Evolutionary conservation across 805 yeast species (phyloP), one percentile per base, ranked within the genome.

Genomic region (Cyberlindnera xishuangbannaensis): DNA sequence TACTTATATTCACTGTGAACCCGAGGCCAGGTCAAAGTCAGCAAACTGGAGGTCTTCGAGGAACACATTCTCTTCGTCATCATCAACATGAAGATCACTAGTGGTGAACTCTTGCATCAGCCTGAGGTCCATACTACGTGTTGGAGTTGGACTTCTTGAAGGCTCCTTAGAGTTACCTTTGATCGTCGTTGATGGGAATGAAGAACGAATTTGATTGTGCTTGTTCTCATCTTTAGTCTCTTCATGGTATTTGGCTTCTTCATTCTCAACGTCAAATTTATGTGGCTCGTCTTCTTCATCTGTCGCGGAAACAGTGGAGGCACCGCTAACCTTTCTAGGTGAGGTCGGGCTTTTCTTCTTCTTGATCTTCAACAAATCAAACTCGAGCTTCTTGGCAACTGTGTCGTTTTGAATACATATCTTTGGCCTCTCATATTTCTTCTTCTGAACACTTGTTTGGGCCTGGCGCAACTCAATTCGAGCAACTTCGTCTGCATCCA

Each of bases 351-450:
- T 28, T 27, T 30, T 34, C 24, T 25, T 28, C 27, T 25, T 35
- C 27, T 27, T 35, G 30, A 27, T 18, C 3, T 23, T 35, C 31
- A 41, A 6, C 24, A 45, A 8, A 11, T 45, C 50, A 29, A 38
- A 39, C 34, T 47, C 52, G 18, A 47, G 26, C 26, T 24, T 40
- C 34, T 44, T 47, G 5, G 52, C 50, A 10, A 47, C 50, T 11
- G 33, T 31, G 29, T 45, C 50, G 24, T 44, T 43, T n/a, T 31
- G 38, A 12, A 40, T 20, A 16, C 30, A 34, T 15, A 39, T 36
- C 6, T 24, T 19, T 4, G 37, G 34, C 15, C 36, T 34, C 13
- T 30, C 21, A 6, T 24, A 24, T 18, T 23, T 36, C 38, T 33
- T 40, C 40, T 38, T 46, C 17, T 29, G 37, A 8, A 41, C 33